phyloP scores from a whole-genome alignment of 495 filamentous ascomycete genomes.

The Zalerion maritima region DNA sequence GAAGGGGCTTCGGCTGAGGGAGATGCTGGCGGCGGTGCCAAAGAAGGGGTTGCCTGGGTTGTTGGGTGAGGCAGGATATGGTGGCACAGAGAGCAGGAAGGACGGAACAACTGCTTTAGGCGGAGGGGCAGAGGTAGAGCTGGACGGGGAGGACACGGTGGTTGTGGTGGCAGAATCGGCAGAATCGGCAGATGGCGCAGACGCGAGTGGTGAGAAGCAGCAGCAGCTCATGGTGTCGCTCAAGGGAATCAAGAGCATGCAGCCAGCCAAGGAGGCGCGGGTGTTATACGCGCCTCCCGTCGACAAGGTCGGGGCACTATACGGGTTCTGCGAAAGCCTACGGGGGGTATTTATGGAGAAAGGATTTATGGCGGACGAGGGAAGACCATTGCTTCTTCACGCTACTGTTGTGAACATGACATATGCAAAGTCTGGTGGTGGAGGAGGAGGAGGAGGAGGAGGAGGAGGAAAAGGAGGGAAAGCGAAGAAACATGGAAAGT shows the following conservation, averaged over 20 bases:
- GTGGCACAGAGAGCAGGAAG: slow-evolving; percentile 4
- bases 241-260: slow-evolving; percentile 33
- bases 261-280: slow-evolving; percentile 18
- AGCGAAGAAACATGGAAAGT: slow-evolving; percentile 14
- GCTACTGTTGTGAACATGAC: slow-evolving; percentile 81
- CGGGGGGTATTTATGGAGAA: slow-evolving; percentile 44
- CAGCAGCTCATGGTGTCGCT: slow-evolving; percentile 24
- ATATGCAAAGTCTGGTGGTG: slow-evolving; percentile 42
- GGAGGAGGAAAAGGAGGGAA: slow-evolving; percentile 19
- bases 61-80: slow-evolving; percentile 8
- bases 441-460: slow-evolving; percentile 15
- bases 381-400: slow-evolving; percentile 59
- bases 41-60: slow-evolving; percentile 1
- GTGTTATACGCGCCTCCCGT: slow-evolving; percentile 33
- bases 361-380: slow-evolving; percentile 45
- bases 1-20: slow-evolving; percentile 32
- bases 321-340: slow-evolving; percentile 48
- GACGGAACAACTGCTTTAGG: slow-evolving; percentile 1
- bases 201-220: slow-evolving; percentile 11
- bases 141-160: not conserved
- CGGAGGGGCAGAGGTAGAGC: slow-evolving; percentile 2
- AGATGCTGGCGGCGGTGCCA: slow-evolving; percentile 26
- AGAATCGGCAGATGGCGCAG: slow-evolving; percentile 12
- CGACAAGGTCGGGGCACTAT: slow-evolving; percentile 41
- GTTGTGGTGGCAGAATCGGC: slow-evolving; percentile 1